A percentile compares a stretch with the other conserved stretches of the same genome.
These are phyloP conservation scores for Schizosaccharomyces octosporus DNA, from an alignment of 805 yeast genomes.

Conservation along the genomic window DNA sequence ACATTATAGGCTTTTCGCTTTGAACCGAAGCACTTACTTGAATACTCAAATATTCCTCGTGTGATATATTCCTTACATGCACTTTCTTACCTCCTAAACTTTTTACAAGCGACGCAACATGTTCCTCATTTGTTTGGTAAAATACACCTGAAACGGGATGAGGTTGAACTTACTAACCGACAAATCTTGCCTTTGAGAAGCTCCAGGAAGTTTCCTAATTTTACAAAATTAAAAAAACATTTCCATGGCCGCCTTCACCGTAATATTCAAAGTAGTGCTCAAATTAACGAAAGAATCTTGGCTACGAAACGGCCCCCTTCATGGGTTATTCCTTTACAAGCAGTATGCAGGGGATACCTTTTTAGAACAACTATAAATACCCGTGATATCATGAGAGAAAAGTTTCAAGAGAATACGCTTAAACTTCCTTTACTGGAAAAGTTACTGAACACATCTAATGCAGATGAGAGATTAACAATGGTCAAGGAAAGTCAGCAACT, in stretches of 20 bases:
- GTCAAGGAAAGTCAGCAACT: background rate
- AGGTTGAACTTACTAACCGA: background rate
- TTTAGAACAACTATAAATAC: too few relatives aligned
- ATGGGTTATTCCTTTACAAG: too few relatives aligned
- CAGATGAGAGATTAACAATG: background rate
- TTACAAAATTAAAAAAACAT: background rate
- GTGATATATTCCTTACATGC: conserved; percentile 88
- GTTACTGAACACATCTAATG: background rate
- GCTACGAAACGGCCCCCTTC: too few relatives aligned
- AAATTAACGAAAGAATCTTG: too few relatives aligned
- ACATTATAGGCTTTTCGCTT: background rate
- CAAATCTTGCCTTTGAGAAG: background rate
- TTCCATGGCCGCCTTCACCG: background rate
- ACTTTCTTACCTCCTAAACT: conserved; percentile 36
- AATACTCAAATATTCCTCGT: conserved; percentile 42
- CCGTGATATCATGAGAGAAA: too few relatives aligned
- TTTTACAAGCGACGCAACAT: background rate
- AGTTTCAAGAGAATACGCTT: too few relatives aligned
- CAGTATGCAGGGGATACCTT: too few relatives aligned
- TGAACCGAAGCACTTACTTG: background rate
- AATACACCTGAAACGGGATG: background rate
- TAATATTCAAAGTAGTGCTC: background rate
- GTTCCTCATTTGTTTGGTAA: background rate
- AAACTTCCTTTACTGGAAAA: background rate
- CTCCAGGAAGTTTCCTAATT: background rate